Base-by-base conservation (phyloP, 192 early-diverging fungal species). In the Entrophospora sp. region DNA sequence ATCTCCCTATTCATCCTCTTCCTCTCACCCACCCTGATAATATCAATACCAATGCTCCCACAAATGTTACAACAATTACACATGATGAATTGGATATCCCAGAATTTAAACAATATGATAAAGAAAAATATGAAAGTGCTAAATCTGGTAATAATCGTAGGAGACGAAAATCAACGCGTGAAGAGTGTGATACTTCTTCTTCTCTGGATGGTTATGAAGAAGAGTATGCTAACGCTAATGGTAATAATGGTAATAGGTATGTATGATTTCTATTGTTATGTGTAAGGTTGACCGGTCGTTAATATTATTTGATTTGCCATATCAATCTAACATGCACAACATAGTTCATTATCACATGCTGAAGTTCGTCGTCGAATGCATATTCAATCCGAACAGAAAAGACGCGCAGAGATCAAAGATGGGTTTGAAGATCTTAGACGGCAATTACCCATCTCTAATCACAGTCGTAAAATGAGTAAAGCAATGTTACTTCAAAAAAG, bases 391-490 rank as follows among this genome's bases (percentile, higher is more conserved):
- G 76, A 77, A 40, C 76, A 77, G 52, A 73, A 69, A 64, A 67
- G 76, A 61, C 76, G 76, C 36, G 76, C 76, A 16, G 73, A 77
- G 53, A 77, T 77, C 25, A 77, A 77, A 56, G 76, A 77, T 68
- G 76, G 76, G 1, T 77, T 77, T 68, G 76, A 77, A 63, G 73
- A 77, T 61, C 59, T 77, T 22, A 64, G 70, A 37, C 68, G 74
- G 28, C 76, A 77, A 61, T 59, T 77, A 35, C 76, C 76, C 32
- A 65, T 68, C 27, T 68, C 67, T 45, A 65, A 56, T 30, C 71
- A 71, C 35, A 71, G 74, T 27, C 64, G 64, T 40, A 77, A 77
- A 53, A 77, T 77, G 76, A 74, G 73, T 22, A 77, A 77, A 49
- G 76, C 76, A 34, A 67, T 67, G 25, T 27, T 77, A 28, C 66